Conservation (phyloP, 2,329 filamentous ascomycete species). For the Talaromyces piceae region DNA sequence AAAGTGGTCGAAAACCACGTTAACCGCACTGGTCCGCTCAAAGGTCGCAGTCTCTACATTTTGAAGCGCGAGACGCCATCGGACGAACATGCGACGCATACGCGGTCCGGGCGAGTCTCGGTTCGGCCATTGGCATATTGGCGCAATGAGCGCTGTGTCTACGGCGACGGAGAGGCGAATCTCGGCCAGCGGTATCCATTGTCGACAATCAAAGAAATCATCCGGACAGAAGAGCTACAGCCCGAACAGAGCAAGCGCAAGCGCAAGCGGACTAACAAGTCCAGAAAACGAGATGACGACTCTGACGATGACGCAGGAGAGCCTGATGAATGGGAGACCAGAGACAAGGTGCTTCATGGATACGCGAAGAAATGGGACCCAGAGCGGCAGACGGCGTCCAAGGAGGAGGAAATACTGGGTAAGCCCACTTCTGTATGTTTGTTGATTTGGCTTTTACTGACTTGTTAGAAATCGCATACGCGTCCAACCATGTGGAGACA, state of each 20-base stretch:
- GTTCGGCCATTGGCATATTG: slow-evolving; percentile 76
- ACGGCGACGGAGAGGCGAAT: slow-evolving; percentile 54
- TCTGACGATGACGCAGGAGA: slow-evolving; percentile 30
- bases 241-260: slow-evolving; percentile 32
- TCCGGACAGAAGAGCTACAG: slow-evolving; percentile 61
- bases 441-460: slow-evolving; percentile 13
- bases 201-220: slow-evolving; percentile 66
- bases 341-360: slow-evolving; percentile 37
- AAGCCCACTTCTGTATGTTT: slow-evolving; percentile 12
- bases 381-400: slow-evolving; percentile 28
- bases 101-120: slow-evolving; percentile 71
- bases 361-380: slow-evolving; percentile 39
- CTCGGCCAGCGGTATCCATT: slow-evolving; percentile 54
- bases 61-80: slow-evolving; percentile 45
- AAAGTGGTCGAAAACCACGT: slow-evolving; percentile 38
- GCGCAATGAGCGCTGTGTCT: slow-evolving; percentile 74
- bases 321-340: slow-evolving; percentile 39
- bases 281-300: slow-evolving; percentile 28
- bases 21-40: slow-evolving; percentile 38
- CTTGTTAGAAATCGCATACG: slow-evolving; percentile 52
- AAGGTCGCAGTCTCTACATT: slow-evolving; percentile 43
- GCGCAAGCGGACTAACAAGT: slow-evolving; percentile 28
- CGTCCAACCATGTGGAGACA: slow-evolving; percentile 49
- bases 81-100: slow-evolving; percentile 52
- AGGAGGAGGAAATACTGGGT: slow-evolving; percentile 37